Evolutionary conservation across 352 stramenopile species (phyloP).

Genomic region (Pythium phragmitis): DNA sequence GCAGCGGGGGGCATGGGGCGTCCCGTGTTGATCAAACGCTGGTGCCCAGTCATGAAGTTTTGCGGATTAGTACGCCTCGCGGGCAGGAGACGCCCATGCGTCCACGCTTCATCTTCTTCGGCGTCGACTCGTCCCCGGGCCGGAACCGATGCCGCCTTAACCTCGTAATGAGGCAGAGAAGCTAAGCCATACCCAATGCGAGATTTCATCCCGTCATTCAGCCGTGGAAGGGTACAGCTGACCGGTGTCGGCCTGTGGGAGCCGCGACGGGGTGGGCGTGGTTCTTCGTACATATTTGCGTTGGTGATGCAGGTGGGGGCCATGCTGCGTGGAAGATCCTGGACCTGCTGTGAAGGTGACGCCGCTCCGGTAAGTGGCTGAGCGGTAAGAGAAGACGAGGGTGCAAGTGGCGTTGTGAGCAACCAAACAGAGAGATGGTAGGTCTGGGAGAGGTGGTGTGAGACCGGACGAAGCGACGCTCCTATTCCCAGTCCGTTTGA

Average conservation of each 20-base stretch:
- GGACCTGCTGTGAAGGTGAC: conserved; percentile 1
- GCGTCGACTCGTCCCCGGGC: background rate
- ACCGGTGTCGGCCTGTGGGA: conserved; percentile 27
- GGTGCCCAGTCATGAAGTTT: background rate
- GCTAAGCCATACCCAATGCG: background rate
- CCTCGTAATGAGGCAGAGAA: background rate
- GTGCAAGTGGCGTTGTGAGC: conserved; percentile 1
- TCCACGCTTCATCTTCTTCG: background rate
- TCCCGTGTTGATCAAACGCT: background rate
- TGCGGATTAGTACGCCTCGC: background rate
- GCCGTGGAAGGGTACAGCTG: background rate
- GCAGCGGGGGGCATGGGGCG: no score
- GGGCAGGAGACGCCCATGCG: background rate
- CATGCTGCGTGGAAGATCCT: conserved; percentile 1
- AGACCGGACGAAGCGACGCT: conserved; percentile 13
- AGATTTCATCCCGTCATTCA: conserved; percentile 1
- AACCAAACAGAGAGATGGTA: background rate
- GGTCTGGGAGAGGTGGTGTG: background rate
- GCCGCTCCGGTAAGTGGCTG: background rate
- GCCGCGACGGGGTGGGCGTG: conserved; percentile 30
- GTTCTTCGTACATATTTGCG: conserved; percentile 34
- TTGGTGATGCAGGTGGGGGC: conserved; percentile 7
- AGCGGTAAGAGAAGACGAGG: background rate
- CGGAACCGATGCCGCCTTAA: background rate
- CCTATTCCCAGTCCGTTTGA: background rate